Conservation (phyloP, 805 yeast species). For the Candida argentea region DNA sequence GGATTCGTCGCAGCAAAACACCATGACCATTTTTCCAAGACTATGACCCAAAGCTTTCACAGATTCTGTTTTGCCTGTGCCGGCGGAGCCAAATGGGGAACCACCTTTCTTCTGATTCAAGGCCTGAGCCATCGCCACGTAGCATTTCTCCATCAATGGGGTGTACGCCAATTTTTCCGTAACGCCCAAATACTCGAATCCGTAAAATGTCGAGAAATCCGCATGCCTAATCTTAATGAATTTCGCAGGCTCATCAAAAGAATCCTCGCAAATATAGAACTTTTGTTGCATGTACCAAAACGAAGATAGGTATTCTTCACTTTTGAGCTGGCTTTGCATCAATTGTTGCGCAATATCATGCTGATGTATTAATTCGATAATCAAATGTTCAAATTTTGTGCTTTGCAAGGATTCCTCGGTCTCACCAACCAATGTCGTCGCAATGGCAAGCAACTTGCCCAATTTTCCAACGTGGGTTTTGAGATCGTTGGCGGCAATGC, state of each 20-base stretch:
- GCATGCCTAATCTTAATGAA: constrained; percentile 43
- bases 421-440: constrained; percentile 17
- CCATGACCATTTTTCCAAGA: constrained; percentile 72
- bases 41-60: constrained; percentile 74
- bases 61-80: constrained; percentile 93
- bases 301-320: constrained; percentile 10
- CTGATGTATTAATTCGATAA: constrained; percentile 61
- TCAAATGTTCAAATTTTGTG: constrained; percentile 45
- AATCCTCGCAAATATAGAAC: no score
- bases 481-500: constrained; percentile 6
- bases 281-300: constrained; percentile 46
- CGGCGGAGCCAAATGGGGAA: constrained; percentile 91
- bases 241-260: constrained; percentile 22
- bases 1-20: constrained; percentile 85
- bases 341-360: constrained; percentile 25
- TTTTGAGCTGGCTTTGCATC: constrained; percentile 3
- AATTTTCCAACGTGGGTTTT: constrained; percentile 3
- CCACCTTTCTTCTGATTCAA: constrained; percentile 73
- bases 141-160: constrained; percentile 56
- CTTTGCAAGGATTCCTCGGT: constrained; percentile 20
- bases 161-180: constrained; percentile 70
- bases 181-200: constrained; percentile 74
- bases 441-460: constrained; percentile 7
- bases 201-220: constrained; percentile 45
- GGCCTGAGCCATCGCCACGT: constrained; percentile 63